These are phyloP conservation scores for Fusarium oligoseptatum DNA, from an alignment of 2,329 filamentous ascomycete genomes.

Conservation along the genomic window DNA sequence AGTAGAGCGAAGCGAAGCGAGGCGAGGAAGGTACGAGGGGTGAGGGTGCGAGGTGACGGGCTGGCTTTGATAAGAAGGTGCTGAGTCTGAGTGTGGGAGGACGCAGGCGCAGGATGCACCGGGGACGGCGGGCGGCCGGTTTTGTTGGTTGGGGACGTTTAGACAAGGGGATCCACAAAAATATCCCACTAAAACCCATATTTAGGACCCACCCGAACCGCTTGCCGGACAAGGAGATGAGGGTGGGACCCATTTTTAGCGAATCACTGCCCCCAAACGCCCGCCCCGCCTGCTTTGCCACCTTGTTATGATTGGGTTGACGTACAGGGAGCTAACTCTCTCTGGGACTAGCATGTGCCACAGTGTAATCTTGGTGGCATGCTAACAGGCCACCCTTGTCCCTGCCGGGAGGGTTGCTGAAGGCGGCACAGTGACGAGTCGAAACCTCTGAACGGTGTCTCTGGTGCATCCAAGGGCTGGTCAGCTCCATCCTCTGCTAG, in stretches of 20 bases:
- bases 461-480: conserved; percentile 30
- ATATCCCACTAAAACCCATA: conserved; percentile 21
- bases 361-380: conserved; percentile 50
- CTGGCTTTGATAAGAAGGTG: conserved; percentile 45
- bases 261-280: conserved; percentile 46
- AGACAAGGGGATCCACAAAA: conserved; percentile 25
- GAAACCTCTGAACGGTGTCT: conserved; percentile 33
- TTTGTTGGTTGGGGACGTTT: conserved; percentile 50
- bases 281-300: conserved; percentile 49
- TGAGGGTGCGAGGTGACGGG: conserved; percentile 40
- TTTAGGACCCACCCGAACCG: conserved; percentile 25
- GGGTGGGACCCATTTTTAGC: conserved; percentile 41
- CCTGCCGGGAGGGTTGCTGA: conserved; percentile 29
- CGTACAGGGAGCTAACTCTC: conserved; percentile 36
- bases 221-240: conserved; percentile 43
- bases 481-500: conserved; percentile 39
- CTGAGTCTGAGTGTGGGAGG: conserved; percentile 32
- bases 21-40: conserved; percentile 44
- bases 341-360: conserved; percentile 41
- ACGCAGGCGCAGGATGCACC: conserved; percentile 37
- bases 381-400: conserved; percentile 40
- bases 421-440: conserved; percentile 41
- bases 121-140: conserved; percentile 48
- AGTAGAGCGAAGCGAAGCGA: conserved; percentile 46
- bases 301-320: conserved; percentile 50